A percentile compares a stretch with the other conserved stretches of the same genome.
Evolutionary conservation across 768 basidiomycete species (phyloP).

Genomic region (Wakefieldia striispora): DNA sequence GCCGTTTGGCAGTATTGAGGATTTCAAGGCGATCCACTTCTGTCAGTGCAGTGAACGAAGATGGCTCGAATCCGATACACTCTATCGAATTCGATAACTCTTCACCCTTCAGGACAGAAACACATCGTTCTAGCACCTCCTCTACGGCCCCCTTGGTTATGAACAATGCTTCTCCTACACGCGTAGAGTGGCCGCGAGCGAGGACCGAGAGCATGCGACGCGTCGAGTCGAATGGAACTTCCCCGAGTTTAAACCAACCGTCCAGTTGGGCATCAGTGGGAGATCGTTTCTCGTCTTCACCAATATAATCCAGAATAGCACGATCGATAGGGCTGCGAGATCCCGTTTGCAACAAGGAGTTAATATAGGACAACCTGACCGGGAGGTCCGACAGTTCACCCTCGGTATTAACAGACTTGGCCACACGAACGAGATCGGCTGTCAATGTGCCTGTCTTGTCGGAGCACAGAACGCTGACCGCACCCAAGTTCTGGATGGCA

Average conservation of each 20-base stretch:
- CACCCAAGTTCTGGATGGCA: conserved; percentile 60
- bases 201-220: conserved; percentile 36
- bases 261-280: conserved; percentile 9
- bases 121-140: conserved; percentile 32
- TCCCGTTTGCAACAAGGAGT: conserved; percentile 34
- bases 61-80: conserved; percentile 15
- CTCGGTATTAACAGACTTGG: conserved; percentile 22
- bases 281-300: conserved; percentile 11
- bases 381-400: conserved; percentile 26
- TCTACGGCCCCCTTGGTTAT: conserved; percentile 33
- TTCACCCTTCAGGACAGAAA: conserved; percentile 17
- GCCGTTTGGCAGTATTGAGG: conserved; percentile 24
- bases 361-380: conserved; percentile 29
- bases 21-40: conserved; percentile 19
- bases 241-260: conserved; percentile 31
- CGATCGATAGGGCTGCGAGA: conserved; percentile 36
- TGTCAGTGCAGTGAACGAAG: conserved; percentile 17
- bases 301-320: conserved; percentile 31
- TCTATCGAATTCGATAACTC: conserved; percentile 12
- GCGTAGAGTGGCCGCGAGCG: conserved; percentile 23
- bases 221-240: conserved; percentile 37
- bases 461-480: conserved; percentile 52
- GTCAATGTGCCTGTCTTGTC: conserved; percentile 69
- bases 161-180: conserved; percentile 20
- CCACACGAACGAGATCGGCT: conserved; percentile 37